Evolutionary conservation across 208 protist species (phyloP), one percentile per base, ranked within the genome.

Genomic region (Acanthamoeba lenticulata): DNA sequence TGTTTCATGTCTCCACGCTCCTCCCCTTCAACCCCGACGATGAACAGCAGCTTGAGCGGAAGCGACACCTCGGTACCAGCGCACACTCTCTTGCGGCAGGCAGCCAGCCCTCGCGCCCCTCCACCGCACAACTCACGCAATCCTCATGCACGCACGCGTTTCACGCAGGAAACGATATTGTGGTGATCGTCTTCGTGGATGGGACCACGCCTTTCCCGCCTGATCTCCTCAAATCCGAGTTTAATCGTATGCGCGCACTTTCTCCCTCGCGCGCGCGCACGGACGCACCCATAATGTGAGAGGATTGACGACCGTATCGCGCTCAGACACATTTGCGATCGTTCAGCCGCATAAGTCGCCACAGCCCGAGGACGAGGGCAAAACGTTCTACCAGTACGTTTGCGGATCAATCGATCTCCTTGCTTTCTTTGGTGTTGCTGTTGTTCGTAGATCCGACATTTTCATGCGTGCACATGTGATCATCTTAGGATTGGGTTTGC

Each of bases 161-260:
- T n/a, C n/a, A n/a, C n/a, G n/a, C n/a, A 62, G 55, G 55, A 38
- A 91, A 91, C 24, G 85, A 91, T 47, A 91, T 91, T n/a, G 85
- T 91, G 85, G 85, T 91, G 21, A 69, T 91, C 24, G 32, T 91
- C 32, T 91, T 91, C 34, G 85, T 91, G 11, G 85, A 91, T 34
- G 85, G 85, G 1, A 3, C 29, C 36, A 91, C 85, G 11, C 85
- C 85, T 1, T 91, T 91, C 40, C 40, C 85, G n/a, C 85, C 85
- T 9, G 47, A 67, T 47, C 44, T 91, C 24, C 11, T 91, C 55
- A 91, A 91, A 42, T 91, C 85, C 27, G 85, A 91, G 40, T 91
- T 91, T 47, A 91, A 91, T 29, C 85, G 85, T 91, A 91, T 27
- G 5, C 60, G 15, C 15, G 9, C 45, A 15, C 45, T 52, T 17